Percentiles rank a stretch among this genome's conserved stretches.
phyloP scores from a whole-genome alignment of 768 basidiomycete species.

The Leccinum variicolor region DNA sequence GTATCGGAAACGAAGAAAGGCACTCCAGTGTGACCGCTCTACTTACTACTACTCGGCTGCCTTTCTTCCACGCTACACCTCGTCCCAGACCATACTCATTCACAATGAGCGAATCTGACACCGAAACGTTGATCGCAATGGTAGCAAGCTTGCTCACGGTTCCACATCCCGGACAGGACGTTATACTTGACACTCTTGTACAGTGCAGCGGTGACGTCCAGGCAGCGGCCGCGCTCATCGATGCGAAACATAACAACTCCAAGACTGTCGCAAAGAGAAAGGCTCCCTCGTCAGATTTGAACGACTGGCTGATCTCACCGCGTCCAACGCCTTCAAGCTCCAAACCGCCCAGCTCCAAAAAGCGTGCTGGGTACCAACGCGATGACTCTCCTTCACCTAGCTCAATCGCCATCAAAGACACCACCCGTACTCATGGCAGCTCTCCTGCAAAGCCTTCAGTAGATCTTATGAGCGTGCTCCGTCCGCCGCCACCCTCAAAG shows the following conservation, averaged over 20 bases:
- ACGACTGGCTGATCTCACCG: constrained; percentile 47
- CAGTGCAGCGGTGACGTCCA: constrained; percentile 54
- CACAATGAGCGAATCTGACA: constrained; percentile 42
- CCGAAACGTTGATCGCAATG: constrained; percentile 65
- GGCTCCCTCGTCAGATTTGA: constrained; percentile 43
- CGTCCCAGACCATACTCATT: neutral
- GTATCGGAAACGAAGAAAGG: neutral
- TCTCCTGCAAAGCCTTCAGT: constrained; percentile 32
- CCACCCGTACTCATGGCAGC: constrained; percentile 8
- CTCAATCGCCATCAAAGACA: constrained; percentile 15
- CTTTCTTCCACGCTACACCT: neutral
- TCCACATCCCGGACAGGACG: constrained; percentile 33
- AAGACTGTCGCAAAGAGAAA: constrained; percentile 41
- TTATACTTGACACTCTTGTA: constrained; percentile 58
- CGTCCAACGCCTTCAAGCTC: constrained; percentile 20
- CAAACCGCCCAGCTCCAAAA: constrained; percentile 20
- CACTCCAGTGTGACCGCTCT: too few relatives aligned
- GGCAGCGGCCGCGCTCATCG: constrained; percentile 43
- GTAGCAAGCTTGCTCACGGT: constrained; percentile 54
- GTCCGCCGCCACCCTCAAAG: constrained; percentile 42
- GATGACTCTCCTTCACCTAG: neutral
- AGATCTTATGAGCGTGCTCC: constrained; percentile 57
- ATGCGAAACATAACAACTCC: constrained; percentile 19
- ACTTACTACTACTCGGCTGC: neutral
- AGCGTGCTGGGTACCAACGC: constrained; percentile 5